Evolutionary conservation across 768 basidiomycete genomes (phyloP).

Genomic region (Leccinum boreale): DNA sequence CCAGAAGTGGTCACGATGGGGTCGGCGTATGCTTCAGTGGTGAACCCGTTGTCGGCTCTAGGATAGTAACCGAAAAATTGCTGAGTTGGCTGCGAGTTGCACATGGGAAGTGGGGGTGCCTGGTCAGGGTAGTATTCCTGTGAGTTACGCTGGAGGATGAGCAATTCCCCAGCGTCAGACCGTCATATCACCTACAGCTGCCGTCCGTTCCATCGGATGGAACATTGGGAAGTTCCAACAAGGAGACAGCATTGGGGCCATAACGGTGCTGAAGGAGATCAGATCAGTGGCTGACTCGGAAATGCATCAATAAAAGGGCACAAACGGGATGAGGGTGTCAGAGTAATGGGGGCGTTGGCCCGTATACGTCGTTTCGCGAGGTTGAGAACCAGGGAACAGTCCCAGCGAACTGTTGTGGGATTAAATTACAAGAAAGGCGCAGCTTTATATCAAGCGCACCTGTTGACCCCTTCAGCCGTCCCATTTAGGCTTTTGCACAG

Average conservation of each 20-base stretch:
- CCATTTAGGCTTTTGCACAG: constrained; percentile 12
- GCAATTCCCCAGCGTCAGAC: background rate
- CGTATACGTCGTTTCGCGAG: background rate
- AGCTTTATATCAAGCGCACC: constrained; percentile 19
- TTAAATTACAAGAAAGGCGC: constrained; percentile 1
- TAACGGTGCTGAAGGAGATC: constrained; percentile 4
- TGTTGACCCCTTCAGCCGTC: background rate
- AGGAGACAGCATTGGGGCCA: background rate
- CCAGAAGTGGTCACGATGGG: background rate
- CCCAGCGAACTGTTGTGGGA: constrained; percentile 8
- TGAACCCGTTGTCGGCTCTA: background rate
- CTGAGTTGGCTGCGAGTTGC: background rate
- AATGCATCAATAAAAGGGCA: background rate
- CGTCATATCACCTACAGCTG: constrained; percentile 7
- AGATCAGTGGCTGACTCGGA: constrained; percentile 1
- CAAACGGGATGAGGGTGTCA: constrained; percentile 1
- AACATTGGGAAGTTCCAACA: background rate
- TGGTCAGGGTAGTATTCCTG: constrained; percentile 12
- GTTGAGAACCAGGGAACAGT: background rate
- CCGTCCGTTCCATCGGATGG: background rate
- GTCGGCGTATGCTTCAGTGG: background rate
- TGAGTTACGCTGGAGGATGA: background rate
- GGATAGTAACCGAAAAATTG: background rate
- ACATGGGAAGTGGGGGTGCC: background rate
- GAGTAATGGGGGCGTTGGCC: background rate